Conservation (phyloP, 2,329 filamentous ascomycete species). For the Alternaria angustiovoidea region DNA sequence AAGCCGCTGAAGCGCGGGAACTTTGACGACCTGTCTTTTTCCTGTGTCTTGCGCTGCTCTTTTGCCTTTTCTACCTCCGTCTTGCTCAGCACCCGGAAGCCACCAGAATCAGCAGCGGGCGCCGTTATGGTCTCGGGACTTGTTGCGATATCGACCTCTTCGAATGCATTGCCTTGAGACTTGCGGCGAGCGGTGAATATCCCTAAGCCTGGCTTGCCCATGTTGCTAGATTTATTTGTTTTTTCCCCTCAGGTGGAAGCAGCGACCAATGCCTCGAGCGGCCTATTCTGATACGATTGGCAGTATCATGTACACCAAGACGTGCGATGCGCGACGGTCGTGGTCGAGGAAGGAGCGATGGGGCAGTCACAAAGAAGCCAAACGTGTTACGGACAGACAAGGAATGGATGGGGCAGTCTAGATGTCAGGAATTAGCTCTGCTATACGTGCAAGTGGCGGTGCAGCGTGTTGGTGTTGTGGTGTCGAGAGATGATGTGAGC, state of each 20-base stretch:
- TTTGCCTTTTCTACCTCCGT: constrained; percentile 41
- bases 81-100: constrained; percentile 48
- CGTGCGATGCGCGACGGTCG: constrained; percentile 10
- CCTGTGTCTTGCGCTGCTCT: constrained; percentile 40
- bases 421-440: constrained; percentile 6
- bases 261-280: constrained; percentile 28
- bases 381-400: constrained; percentile 3
- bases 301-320: constrained; percentile 28
- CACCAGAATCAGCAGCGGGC: constrained; percentile 32
- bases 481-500: constrained; percentile 9
- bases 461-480: constrained; percentile 7
- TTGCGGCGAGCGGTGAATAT: constrained; percentile 48
- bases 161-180: constrained; percentile 48
- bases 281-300: constrained; percentile 25
- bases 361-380: not conserved
- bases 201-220: constrained; percentile 44
- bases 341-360: constrained; percentile 9
- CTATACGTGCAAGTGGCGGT: not conserved
- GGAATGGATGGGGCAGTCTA: constrained; percentile 17
- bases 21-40: constrained; percentile 43
- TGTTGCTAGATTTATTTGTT: constrained; percentile 16
- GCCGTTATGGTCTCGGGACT: constrained; percentile 34
- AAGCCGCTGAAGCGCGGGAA: constrained; percentile 48
- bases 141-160: constrained; percentile 32
- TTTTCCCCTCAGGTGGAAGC: constrained; percentile 4